Evolutionary conservation across 176 grass and related monocot genomes (phyloP), one percentile per base, ranked within the genome.

Genomic region (Hordeum marinum): DNA sequence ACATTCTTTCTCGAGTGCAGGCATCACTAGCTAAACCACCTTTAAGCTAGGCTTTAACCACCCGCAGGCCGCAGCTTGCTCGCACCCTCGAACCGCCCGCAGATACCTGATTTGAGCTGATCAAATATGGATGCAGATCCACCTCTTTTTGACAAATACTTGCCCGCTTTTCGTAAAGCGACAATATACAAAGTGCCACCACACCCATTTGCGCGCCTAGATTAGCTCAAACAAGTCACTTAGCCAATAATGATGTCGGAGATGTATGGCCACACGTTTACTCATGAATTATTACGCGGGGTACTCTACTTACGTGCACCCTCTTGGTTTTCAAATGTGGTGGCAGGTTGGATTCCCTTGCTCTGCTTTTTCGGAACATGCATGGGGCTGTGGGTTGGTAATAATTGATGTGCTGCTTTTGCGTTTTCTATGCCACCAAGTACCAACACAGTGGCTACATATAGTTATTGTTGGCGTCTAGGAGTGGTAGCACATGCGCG

Each of bases 171-270:
- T 12, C 8, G 58, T 52, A 81, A 81, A 77, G 83, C 32, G 77
- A n/a, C 23, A 35, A 42, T 63, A 71, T 46, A 26, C 18, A 17
- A 46, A 15, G 42, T 9, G 40, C 18, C 3, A 64, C 21, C 25
- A 3, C 13, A 77, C 80, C 41, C 34, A 55, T 40, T n/a, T 57
- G 62, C 26, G 35, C 54, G 69, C 42, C 42, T 68, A 31, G 58
- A 87, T 68, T 58, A 65, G 60, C 58, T 31, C 45, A 81, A 87
- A 76, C 69, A 67, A 68, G 43, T 45, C 79, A 76, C 26, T 46
- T 34, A 9, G 82, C 41, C 76, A 84, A 84, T 75, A 66, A 89
- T 84, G 45, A n/a, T 84, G 87, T 42, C 79, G 58, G 58, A 54
- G 39, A n/a, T 72, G 45, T 1, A 48, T 48, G 27, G 63, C 27